Conservation (phyloP, 2,329 filamentous ascomycete genomes). For the Nectriaceae sp. region DNA sequence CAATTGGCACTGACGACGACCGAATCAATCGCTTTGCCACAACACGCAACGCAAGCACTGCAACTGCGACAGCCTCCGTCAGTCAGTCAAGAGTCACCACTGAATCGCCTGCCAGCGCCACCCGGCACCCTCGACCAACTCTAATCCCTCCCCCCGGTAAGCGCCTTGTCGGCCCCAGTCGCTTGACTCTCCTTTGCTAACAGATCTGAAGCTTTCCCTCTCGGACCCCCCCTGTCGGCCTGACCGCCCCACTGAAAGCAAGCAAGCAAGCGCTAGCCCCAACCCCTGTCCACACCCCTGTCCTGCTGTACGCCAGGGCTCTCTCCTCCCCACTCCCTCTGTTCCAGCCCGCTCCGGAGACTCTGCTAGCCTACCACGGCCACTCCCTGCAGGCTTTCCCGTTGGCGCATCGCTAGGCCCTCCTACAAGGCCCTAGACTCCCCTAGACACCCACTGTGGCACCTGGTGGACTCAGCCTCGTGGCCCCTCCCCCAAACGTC, state of each 20-base stretch:
- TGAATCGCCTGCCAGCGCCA: not conserved
- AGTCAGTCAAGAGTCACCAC: not conserved
- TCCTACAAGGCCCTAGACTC: not conserved
- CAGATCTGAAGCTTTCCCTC: not conserved
- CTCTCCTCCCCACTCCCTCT: conserved; percentile 5
- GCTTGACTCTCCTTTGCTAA: no score
- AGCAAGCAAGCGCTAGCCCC: conserved; percentile 15
- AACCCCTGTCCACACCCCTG: conserved; percentile 5
- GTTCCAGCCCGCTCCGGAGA: conserved; percentile 3
- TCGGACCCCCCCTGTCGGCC: not conserved
- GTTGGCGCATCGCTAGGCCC: conserved; percentile 13
- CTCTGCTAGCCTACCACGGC: conserved; percentile 9
- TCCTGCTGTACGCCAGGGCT: conserved; percentile 7
- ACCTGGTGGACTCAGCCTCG: conserved; percentile 41
- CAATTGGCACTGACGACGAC: not conserved
- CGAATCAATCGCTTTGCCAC: not conserved
- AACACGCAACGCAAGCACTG: not conserved
- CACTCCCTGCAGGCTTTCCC: conserved; percentile 7
- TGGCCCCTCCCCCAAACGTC: conserved; percentile 41
- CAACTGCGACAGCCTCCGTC: not conserved
- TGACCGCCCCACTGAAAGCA: not conserved
- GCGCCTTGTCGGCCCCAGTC: not conserved
- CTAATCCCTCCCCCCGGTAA: not conserved
- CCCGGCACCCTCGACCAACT: not conserved
- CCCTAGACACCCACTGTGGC: conserved; percentile 11